phyloP scores from a whole-genome alignment of 1,284 basidiomycete genomes.

The Sparassis latifolia region DNA sequence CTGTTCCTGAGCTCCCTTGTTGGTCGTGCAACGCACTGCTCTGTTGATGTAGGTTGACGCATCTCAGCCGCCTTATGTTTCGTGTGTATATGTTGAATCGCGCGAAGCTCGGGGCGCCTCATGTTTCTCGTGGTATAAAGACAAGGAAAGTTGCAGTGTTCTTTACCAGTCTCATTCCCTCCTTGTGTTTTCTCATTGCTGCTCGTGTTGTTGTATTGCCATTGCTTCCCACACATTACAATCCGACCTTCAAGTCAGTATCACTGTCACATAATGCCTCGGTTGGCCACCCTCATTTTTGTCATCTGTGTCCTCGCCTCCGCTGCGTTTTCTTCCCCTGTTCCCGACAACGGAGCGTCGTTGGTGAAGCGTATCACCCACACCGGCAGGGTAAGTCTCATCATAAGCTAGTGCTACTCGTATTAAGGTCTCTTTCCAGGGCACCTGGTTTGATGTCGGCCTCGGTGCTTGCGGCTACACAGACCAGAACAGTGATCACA shows the following conservation, averaged over 20 bases:
- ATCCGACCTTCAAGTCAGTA: background rate
- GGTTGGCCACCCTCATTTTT: slow-evolving; percentile 34
- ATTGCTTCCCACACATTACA: background rate
- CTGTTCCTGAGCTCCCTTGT: no score
- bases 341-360: slow-evolving; percentile 25
- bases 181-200: slow-evolving; percentile 1
- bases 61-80: no score
- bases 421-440: slow-evolving; percentile 18
- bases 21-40: no score
- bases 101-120: no score
- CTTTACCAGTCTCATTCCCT: slow-evolving; percentile 16
- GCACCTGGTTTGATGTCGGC: slow-evolving; percentile 36
- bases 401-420: slow-evolving; percentile 1
- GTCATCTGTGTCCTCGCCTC: slow-evolving; percentile 37
- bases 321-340: slow-evolving; percentile 39
- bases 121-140: no score
- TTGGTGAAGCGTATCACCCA: slow-evolving; percentile 45
- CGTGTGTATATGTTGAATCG: no score
- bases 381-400: slow-evolving; percentile 38
- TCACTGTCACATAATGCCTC: slow-evolving; percentile 29
- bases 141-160: no score
- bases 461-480: slow-evolving; percentile 36
- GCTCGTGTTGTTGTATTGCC: slow-evolving; percentile 2
- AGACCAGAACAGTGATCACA: slow-evolving; percentile 28
- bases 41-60: no score